A percentile compares a stretch with the other conserved stretches of the same genome.
phyloP scores from a whole-genome alignment of 768 basidiomycete species.

The Tulasnella sp. region DNA sequence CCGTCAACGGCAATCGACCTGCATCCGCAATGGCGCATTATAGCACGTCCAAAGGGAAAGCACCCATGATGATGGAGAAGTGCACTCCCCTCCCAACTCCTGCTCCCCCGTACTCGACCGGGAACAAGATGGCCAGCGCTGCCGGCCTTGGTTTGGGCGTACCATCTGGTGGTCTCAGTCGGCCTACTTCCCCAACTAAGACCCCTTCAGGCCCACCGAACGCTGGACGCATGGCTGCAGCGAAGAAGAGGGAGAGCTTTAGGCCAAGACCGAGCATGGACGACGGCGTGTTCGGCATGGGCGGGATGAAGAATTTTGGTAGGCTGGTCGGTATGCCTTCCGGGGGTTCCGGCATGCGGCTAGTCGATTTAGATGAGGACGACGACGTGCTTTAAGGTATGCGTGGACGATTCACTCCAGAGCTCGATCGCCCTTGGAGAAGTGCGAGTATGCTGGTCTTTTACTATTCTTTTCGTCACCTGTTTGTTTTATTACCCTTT shows the following conservation, averaged over 20 bases:
- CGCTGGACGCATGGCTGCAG: conserved; percentile 22
- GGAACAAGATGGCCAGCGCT: conserved; percentile 9
- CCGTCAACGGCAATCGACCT: conserved; percentile 14
- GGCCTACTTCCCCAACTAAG: not conserved
- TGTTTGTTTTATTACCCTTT: not conserved
- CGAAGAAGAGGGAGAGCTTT: conserved; percentile 65
- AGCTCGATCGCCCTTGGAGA: not conserved
- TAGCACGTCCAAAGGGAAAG: not conserved
- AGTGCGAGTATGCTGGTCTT: not conserved
- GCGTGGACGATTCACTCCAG: not conserved
- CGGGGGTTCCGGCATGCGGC: not conserved
- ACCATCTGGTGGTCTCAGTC: not conserved
- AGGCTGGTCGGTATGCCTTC: conserved; percentile 9
- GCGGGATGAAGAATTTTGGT: conserved; percentile 23
- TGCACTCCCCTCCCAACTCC: conserved; percentile 2
- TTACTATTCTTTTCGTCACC: not conserved
- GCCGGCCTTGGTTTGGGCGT: conserved; percentile 9
- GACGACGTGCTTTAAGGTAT: not conserved
- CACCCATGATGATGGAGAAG: conserved; percentile 8
- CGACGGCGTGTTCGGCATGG: conserved; percentile 33
- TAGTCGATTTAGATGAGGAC: conserved; percentile 2
- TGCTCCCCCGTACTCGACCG: not conserved
- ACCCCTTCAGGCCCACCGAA: not conserved
- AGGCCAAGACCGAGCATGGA: conserved; percentile 76
- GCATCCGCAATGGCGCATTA: conserved; percentile 9